Percentiles rank a stretch among this genome's conserved stretches.
These are phyloP conservation scores for Bruguiera sexangula DNA, from an alignment of 345 rosid genomes.

Conservation along the genomic window DNA sequence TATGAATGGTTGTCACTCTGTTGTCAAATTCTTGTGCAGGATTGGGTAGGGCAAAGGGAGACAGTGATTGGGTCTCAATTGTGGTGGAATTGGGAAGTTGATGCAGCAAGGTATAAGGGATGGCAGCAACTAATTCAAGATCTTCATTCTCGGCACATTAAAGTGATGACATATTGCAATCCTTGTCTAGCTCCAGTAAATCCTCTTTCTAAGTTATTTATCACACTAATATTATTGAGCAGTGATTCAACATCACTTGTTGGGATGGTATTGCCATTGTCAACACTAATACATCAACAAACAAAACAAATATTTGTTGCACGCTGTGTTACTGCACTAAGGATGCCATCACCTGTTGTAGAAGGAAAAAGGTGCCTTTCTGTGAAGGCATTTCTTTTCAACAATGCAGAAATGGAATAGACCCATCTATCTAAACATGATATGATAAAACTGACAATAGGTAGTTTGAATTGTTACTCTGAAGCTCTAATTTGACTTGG, in stretches of 20 bases:
- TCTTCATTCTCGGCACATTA: slow-evolving; percentile 43
- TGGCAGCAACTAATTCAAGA: slow-evolving; percentile 54
- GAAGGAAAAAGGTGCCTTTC: no score
- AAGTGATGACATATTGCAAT: slow-evolving; percentile 77
- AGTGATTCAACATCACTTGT: not conserved
- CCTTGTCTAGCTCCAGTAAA: slow-evolving; percentile 71
- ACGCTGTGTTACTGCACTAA: not conserved
- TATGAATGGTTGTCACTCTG: not conserved
- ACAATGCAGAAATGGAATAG: slow-evolving; percentile 3
- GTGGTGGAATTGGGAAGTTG: slow-evolving; percentile 87
- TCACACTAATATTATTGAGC: not conserved
- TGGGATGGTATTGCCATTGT: not conserved
- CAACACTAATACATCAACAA: no score
- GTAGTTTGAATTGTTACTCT: slow-evolving; percentile 9
- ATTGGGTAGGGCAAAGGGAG: slow-evolving; percentile 70
- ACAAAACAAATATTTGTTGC: not conserved
- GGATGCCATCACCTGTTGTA: not conserved
- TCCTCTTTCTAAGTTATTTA: not conserved
- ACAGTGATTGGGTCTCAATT: slow-evolving; percentile 65
- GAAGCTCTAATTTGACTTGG: slow-evolving; percentile 16
- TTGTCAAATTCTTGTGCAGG: slow-evolving; percentile 33
- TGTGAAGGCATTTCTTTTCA: not conserved
- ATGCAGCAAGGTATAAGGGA: slow-evolving; percentile 44
- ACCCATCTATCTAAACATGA: not conserved
- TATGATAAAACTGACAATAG: slow-evolving; percentile 3